Percentiles rank a stretch among this genome's conserved stretches.
Evolutionary conservation across 2,329 filamentous ascomycete genomes (phyloP).

Genomic region (Colletotrichum karsti): DNA sequence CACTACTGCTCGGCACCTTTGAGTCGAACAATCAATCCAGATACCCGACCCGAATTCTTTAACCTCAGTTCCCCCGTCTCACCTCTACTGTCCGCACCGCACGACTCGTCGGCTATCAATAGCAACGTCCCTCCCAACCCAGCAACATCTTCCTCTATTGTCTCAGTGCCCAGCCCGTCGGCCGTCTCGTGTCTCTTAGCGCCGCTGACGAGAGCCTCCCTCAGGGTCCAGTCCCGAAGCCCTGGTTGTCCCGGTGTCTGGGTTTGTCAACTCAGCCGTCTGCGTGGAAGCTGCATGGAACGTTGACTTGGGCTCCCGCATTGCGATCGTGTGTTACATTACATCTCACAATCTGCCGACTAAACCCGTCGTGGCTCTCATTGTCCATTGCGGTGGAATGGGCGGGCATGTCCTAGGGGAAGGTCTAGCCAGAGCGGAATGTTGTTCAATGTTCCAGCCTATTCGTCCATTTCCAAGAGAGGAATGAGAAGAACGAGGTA

Average conservation of each 20-base stretch:
- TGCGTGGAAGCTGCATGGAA: slow-evolving; percentile 12
- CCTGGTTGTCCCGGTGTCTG: slow-evolving; percentile 1
- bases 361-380: neutral
- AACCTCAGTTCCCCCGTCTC: neutral
- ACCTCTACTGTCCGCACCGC: neutral
- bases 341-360: neutral
- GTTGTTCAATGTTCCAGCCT: neutral
- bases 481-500: neutral
- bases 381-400: neutral
- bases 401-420: neutral
- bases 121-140: neutral
- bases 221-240: slow-evolving; percentile 1
- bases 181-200: neutral
- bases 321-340: neutral
- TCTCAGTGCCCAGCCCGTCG: neutral
- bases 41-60: neutral
- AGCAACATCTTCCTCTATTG: neutral
- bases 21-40: too few relatives aligned
- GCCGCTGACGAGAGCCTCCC: neutral
- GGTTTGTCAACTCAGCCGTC: neutral
- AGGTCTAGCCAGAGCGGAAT: slow-evolving; percentile 4
- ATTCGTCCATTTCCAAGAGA: too few relatives aligned
- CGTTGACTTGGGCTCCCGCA: neutral
- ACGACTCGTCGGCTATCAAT: neutral
- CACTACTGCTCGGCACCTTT: too few relatives aligned